A percentile compares a stretch with the other conserved stretches of the same genome.
These are phyloP conservation scores for Exophiala oligosperma DNA, from an alignment of 2,329 filamentous ascomycete genomes.

Conservation along the genomic window DNA sequence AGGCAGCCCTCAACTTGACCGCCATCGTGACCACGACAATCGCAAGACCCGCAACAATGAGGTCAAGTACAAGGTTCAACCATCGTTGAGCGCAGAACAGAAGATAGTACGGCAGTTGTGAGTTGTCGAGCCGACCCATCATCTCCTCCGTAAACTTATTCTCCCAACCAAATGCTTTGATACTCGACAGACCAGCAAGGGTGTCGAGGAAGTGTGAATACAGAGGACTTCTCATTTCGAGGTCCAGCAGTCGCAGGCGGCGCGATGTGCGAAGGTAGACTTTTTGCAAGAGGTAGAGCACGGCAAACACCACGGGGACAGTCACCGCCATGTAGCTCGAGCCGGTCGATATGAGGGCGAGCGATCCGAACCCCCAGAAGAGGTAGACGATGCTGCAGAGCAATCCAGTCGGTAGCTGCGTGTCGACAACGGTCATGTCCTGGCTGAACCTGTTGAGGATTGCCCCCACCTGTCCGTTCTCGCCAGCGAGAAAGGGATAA, in stretches of 20 bases:
- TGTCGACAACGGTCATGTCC: slow-evolving; percentile 26
- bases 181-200: slow-evolving; percentile 48
- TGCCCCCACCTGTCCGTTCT: slow-evolving; percentile 35
- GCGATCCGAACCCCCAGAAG: slow-evolving; percentile 7
- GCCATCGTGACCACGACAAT: slow-evolving; percentile 28
- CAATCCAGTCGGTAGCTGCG: slow-evolving; percentile 16
- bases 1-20: slow-evolving; percentile 19
- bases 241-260: slow-evolving; percentile 53
- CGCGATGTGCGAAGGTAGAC: slow-evolving; percentile 51
- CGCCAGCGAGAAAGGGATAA: slow-evolving; percentile 43
- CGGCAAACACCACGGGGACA: slow-evolving; percentile 39
- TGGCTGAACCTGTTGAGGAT: slow-evolving; percentile 38
- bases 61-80: slow-evolving; percentile 31
- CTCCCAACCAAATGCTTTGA: slow-evolving; percentile 55
- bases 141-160: slow-evolving; percentile 39
- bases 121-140: slow-evolving; percentile 39
- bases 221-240: slow-evolving; percentile 52
- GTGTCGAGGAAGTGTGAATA: slow-evolving; percentile 56
- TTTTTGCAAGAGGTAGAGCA: slow-evolving; percentile 45
- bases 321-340: slow-evolving; percentile 42
- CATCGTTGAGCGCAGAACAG: slow-evolving; percentile 48
- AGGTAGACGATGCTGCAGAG: neutral
- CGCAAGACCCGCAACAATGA: slow-evolving; percentile 30
- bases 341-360: slow-evolving; percentile 38
- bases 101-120: slow-evolving; percentile 48